These are phyloP conservation scores for Besnoitia besnoiti DNA, from an alignment of 169 alveolate species.

Conservation along the genomic window DNA sequence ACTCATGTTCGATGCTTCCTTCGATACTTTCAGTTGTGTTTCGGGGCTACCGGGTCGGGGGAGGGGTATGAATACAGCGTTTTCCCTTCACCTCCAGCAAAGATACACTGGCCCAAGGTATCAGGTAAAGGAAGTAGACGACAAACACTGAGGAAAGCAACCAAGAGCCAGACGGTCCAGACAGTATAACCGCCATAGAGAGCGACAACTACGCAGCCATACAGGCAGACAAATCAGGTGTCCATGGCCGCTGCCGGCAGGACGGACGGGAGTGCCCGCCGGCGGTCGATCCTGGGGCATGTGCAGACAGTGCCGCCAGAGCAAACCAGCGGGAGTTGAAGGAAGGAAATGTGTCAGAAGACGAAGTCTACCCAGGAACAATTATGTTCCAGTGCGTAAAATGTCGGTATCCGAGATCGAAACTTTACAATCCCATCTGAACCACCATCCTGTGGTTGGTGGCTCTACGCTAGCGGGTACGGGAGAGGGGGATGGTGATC, in stretches of 20 bases:
- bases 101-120: neutral
- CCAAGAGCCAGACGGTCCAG: neutral
- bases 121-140: neutral
- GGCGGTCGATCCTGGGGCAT: no score
- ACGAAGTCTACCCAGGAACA: no score
- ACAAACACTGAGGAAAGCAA: neutral
- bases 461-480: conserved; percentile 14
- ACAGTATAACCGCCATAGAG: neutral
- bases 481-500: neutral
- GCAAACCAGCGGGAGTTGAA: no score
- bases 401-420: neutral
- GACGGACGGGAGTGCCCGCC: neutral
- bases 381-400: neutral
- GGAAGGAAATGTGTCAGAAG: no score
- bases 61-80: neutral
- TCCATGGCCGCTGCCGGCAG: neutral
- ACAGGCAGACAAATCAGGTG: neutral
- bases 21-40: neutral
- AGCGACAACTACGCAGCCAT: neutral
- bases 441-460: neutral
- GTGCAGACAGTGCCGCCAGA: no score
- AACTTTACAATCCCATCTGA: neutral
- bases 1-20: neutral
- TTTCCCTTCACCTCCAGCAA: neutral
- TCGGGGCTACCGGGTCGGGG: neutral